Conservation (phyloP, 352 stramenopile species). For the Blastocystis sp. region DNA sequence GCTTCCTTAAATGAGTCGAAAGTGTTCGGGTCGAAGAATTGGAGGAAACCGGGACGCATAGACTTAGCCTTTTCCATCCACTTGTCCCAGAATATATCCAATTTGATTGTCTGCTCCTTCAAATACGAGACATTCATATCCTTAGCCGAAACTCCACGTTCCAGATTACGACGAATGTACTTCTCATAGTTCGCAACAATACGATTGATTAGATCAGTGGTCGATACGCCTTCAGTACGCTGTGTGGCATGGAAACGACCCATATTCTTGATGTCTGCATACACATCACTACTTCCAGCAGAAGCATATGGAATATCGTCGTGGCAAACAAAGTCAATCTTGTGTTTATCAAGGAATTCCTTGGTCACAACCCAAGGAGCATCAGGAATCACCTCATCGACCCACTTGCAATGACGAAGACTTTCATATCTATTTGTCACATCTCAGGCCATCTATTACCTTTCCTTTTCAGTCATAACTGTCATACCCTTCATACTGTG, state of each 20-base stretch:
- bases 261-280: conserved; percentile 77
- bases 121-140: conserved; percentile 79
- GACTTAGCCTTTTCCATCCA: conserved; percentile 61
- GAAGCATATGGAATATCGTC: conserved; percentile 76
- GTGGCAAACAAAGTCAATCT: conserved; percentile 80
- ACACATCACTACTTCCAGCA: conserved; percentile 75
- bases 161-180: conserved; percentile 79
- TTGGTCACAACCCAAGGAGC: conserved; percentile 78
- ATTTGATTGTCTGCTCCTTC: conserved; percentile 76
- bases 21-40: conserved; percentile 50
- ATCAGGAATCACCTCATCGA: conserved; percentile 77
- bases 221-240: conserved; percentile 78
- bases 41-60: conserved; percentile 48
- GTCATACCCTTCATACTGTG: conserved; percentile 78
- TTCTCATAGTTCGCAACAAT: conserved; percentile 83
- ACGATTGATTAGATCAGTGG: conserved; percentile 79
- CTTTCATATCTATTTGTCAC: conserved; percentile 36
- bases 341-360: conserved; percentile 75
- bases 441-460: conserved; percentile 69
- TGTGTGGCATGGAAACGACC: conserved; percentile 77
- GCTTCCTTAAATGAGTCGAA: conserved; percentile 68
- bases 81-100: conserved; percentile 77
- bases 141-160: conserved; percentile 79
- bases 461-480: conserved; percentile 78
- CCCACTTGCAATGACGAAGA: conserved; percentile 77